phyloP scores from a whole-genome alignment of 164 flowering plant species.

The Piper longum region DNA sequence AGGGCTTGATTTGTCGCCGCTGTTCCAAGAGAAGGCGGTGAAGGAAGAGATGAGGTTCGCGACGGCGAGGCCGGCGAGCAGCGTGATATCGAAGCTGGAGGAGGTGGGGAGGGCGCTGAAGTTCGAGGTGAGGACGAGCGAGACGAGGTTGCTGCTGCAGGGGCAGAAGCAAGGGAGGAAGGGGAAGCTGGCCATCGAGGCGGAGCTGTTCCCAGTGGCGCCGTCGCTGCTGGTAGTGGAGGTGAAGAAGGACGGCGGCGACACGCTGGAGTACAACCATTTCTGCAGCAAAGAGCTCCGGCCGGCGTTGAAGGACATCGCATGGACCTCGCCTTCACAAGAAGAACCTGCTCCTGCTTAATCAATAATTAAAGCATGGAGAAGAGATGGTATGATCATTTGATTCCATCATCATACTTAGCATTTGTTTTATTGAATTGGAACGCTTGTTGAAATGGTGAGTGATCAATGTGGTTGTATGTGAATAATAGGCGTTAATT shows the following conservation, averaged over 20 bases:
- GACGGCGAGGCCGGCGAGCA: constrained; percentile 31
- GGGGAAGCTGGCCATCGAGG: constrained; percentile 42
- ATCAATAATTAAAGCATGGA: neutral
- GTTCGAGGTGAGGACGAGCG: constrained; percentile 32
- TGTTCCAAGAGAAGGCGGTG: constrained; percentile 37
- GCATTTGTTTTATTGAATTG: too few species aligned
- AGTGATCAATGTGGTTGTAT: too few species aligned
- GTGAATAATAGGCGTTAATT: too few species aligned
- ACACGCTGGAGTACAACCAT: constrained; percentile 52
- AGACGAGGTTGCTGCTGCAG: constrained; percentile 23
- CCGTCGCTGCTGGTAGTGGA: constrained; percentile 53
- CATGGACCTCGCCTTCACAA: constrained; percentile 40
- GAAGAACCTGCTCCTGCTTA: constrained; percentile 14
- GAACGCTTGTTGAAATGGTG: too few species aligned
- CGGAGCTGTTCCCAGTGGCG: constrained; percentile 46
- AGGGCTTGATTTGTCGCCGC: constrained; percentile 42
- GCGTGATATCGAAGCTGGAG: constrained; percentile 36
- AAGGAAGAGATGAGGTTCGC: constrained; percentile 34
- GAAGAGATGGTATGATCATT: neutral
- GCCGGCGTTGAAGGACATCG: constrained; percentile 60
- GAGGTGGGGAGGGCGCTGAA: constrained; percentile 26
- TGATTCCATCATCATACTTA: too few species aligned
- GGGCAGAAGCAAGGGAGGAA: constrained; percentile 48
- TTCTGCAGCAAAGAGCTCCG: constrained; percentile 55
- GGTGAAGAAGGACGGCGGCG: constrained; percentile 59